Conservation (phyloP, 1,139 yeast species). For the Taphrina populina region DNA sequence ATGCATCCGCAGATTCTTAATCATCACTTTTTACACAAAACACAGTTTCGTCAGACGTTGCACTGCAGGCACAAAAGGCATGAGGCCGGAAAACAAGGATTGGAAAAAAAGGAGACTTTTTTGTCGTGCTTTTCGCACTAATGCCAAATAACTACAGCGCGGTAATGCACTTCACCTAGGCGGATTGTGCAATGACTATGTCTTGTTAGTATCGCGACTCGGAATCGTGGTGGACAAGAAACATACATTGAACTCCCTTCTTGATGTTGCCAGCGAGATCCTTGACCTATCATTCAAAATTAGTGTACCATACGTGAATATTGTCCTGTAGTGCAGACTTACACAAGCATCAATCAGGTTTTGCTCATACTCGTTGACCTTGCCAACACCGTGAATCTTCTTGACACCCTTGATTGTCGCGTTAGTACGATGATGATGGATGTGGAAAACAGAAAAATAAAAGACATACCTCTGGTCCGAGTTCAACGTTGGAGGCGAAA, state of each 20-base stretch:
- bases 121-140: no score
- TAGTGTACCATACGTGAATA: no score
- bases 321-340: no score
- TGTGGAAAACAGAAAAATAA: background rate
- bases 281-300: slow-evolving; percentile 41
- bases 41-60: no score
- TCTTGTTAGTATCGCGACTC: background rate
- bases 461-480: slow-evolving; percentile 55
- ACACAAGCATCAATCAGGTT: slow-evolving; percentile 55
- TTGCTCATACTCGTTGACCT: slow-evolving; percentile 80
- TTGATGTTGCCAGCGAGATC: slow-evolving; percentile 59
- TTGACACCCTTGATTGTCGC: slow-evolving; percentile 64
- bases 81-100: no score
- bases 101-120: no score
- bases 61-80: no score
- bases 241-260: slow-evolving; percentile 53
- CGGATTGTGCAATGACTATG: slow-evolving; percentile 6
- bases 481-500: slow-evolving; percentile 88
- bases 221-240: background rate
- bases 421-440: background rate
- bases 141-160: no score
- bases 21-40: no score
- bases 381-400: slow-evolving; percentile 68
- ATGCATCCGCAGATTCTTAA: no score
- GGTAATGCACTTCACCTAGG: background rate